Base-by-base conservation (phyloP, 768 basidiomycete genomes). In the Boletus sp. region DNA sequence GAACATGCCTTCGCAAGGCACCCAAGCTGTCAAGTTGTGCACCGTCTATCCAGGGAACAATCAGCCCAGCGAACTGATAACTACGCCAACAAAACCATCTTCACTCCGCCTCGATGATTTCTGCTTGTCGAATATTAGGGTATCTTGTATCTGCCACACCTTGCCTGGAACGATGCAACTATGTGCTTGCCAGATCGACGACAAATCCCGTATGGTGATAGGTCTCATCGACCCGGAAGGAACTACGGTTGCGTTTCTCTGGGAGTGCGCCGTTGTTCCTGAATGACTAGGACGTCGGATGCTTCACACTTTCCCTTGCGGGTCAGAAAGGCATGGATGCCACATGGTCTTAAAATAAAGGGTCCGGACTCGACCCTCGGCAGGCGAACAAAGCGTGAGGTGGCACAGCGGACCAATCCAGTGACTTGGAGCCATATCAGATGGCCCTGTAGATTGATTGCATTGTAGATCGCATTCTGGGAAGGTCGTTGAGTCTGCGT, bases 61-160 rank as follows among this genome's bases (percentile, higher is more conserved):
- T 33, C 29, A 11, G 5, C 52, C 23, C 7, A n/a, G 38, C 4
- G 29, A 39, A 39, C 29, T 19, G 11, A 19, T 38, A 2, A 27
- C 6, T 17, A 37, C 41, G 13, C 23, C n/a, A 2, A n/a, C 7
- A 6, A 13, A 13, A 7, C 25, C 50, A 19, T 51, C 43, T 41
- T 51, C 50, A 19, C 17, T 43, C 13, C 41, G 33, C 14, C 42
- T 45, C 13, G 51, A 46, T 4, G 51, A 52, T 38, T 52, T 52
- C 19, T 46, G 52, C 11, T 14, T 40, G 46, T 53, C 52, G 29
- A 48, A 53, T 17, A 27, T 52, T 14, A 53, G 40, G 52, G 46
- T 53, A 27, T 0, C n/a, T 27, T 13, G 23, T 34, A 17, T 34
- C 11, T 44, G 25, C 11, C 10, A 13, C 10, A 10, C 27, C 13